A percentile compares a stretch with the other conserved stretches of the same genome.
Conservation (phyloP, 129 eudicot species). For the Tanacetum coccineum region DNA sequence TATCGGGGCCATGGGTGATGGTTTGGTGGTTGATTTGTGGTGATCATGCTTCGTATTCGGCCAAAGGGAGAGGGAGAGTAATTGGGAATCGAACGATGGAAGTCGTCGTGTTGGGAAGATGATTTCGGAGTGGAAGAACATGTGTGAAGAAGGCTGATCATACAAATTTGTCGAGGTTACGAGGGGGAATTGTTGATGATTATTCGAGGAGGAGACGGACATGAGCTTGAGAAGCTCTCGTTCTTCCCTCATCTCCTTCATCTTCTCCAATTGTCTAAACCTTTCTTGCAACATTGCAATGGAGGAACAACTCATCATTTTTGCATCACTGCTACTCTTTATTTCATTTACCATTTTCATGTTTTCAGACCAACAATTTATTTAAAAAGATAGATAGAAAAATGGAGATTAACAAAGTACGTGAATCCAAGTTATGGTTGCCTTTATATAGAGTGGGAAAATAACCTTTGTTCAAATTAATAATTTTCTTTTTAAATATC, state of each 20-base stretch:
- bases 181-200: not conserved
- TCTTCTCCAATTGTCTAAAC: conserved; percentile 59
- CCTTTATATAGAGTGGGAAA: conserved; percentile 14
- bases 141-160: conserved; percentile 4
- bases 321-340: conserved; percentile 22
- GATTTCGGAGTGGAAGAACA: conserved; percentile 34
- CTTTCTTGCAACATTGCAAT: conserved; percentile 79
- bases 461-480: not conserved
- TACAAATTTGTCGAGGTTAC: not conserved
- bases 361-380: not conserved
- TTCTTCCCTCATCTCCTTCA: conserved; percentile 70
- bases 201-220: conserved; percentile 20
- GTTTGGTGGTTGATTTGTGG: conserved; percentile 4
- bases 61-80: conserved; percentile 49
- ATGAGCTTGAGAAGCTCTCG: conserved; percentile 40
- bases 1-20: conserved; percentile 17
- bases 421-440: conserved; percentile 2
- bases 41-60: conserved; percentile 21
- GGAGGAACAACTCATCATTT: conserved; percentile 34
- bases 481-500: not conserved
- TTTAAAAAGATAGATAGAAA: too few relatives aligned
- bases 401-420: conserved; percentile 8
- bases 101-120: conserved; percentile 21
- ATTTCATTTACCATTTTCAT: conserved; percentile 4
- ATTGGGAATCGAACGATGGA: conserved; percentile 3